Conservation (phyloP, 2,329 filamentous ascomycete species). For the Magnaporthiopsis incrustans region DNA sequence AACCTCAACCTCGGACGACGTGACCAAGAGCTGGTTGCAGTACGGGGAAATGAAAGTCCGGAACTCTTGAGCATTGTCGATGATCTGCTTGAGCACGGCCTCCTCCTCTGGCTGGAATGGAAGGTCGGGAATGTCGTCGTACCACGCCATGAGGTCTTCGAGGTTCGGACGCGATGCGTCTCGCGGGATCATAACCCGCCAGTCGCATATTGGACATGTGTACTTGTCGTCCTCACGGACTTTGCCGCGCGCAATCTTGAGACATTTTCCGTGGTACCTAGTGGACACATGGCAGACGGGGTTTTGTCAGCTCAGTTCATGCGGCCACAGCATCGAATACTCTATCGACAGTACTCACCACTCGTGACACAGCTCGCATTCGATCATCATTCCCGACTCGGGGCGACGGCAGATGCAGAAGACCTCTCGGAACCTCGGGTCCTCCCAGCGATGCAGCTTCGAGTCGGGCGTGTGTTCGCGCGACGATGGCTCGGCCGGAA, state of each 20-base stretch:
- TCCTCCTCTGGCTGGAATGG: slow-evolving; percentile 97
- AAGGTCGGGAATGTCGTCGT: slow-evolving; percentile 69
- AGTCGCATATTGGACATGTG: slow-evolving; percentile 96
- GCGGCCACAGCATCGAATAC: background rate
- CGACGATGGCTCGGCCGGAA: slow-evolving; percentile 87
- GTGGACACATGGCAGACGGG: background rate
- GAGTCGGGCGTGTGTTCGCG: slow-evolving; percentile 59
- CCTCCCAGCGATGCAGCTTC: slow-evolving; percentile 47
- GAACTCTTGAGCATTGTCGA: slow-evolving; percentile 77
- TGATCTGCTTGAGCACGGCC: slow-evolving; percentile 74
- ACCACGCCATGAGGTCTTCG: slow-evolving; percentile 78
- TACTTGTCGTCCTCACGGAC: slow-evolving; percentile 98
- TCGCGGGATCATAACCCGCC: slow-evolving; percentile 91
- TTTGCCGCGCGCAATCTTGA: slow-evolving; percentile 95
- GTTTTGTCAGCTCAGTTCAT: slow-evolving; percentile 10
- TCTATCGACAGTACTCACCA: slow-evolving; percentile 53
- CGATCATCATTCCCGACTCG: slow-evolving; percentile 98
- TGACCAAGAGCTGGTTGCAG: slow-evolving; percentile 74
- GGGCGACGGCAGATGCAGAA: slow-evolving; percentile 94
- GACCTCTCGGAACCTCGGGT: slow-evolving; percentile 64
- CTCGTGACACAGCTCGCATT: slow-evolving; percentile 95
- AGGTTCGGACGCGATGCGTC: slow-evolving; percentile 93
- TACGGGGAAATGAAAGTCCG: slow-evolving; percentile 72
- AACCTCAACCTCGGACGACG: slow-evolving; percentile 77
- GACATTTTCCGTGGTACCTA: slow-evolving; percentile 95